phyloP scores from a whole-genome alignment of 305 asterid genomes.

The Nicotiana rustica region DNA sequence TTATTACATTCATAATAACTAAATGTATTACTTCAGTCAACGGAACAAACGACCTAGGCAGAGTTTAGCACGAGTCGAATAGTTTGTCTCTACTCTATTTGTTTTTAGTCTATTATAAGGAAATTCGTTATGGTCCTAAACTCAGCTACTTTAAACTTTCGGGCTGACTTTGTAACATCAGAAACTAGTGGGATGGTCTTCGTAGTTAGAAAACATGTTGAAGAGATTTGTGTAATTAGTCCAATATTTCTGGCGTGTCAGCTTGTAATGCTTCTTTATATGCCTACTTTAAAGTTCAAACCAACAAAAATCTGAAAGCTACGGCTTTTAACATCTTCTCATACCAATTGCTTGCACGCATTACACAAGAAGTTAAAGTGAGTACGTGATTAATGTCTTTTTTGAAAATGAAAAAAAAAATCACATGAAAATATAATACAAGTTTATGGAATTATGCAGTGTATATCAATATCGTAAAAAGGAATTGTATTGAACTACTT shows the following conservation, averaged over 20 bases:
- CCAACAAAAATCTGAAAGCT: slow-evolving; percentile 16
- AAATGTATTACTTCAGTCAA: not conserved
- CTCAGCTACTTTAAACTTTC: not conserved
- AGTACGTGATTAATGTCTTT: too few relatives aligned
- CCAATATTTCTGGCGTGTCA: not conserved
- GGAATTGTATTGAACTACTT: too few relatives aligned
- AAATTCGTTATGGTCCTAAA: not conserved
- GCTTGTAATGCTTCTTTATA: not conserved
- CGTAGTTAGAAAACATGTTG: not conserved
- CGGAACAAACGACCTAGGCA: not conserved
- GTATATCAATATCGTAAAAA: too few relatives aligned
- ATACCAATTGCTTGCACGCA: slow-evolving; percentile 29
- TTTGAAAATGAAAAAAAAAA: too few relatives aligned
- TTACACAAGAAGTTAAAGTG: not conserved
- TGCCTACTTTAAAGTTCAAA: not conserved
- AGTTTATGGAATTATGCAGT: too few relatives aligned
- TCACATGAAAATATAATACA: too few relatives aligned
- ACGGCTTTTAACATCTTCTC: not conserved
- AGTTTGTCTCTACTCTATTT: not conserved
- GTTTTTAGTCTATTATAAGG: not conserved
- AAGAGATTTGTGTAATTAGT: not conserved
- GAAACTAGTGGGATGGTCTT: not conserved
- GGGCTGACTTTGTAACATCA: too few relatives aligned
- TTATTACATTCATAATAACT: not conserved
- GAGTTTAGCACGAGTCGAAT: not conserved